Percentiles rank a stretch among this genome's conserved stretches.
Conservation (phyloP, 2,329 filamentous ascomycete species). For the Fusarium odoratissimum region DNA sequence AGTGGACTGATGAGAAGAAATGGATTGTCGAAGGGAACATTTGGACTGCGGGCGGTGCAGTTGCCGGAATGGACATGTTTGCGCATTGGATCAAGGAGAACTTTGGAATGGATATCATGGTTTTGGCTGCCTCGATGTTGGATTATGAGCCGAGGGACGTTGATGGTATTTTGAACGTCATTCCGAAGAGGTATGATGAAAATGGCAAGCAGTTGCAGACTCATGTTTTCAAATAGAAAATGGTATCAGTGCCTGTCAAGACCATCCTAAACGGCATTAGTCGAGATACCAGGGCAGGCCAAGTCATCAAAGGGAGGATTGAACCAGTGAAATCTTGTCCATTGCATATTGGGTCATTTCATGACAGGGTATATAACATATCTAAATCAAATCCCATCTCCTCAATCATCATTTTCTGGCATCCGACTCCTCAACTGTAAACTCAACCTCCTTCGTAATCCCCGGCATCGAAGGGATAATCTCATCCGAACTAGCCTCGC, state of each 20-base stretch:
- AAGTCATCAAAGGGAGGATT: neutral
- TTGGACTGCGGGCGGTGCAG: conserved; percentile 59
- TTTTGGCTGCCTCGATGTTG: conserved; percentile 16
- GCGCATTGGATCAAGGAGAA: conserved; percentile 54
- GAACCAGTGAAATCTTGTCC: accelerated
- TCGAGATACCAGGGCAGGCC: accelerated
- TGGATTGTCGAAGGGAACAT: conserved; percentile 59
- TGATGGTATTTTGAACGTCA: conserved; percentile 46
- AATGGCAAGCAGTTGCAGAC: conserved; percentile 47
- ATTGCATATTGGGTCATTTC: neutral
- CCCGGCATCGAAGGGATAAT: conserved; percentile 21
- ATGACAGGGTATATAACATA: neutral
- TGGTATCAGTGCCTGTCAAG: accelerated
- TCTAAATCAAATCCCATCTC: neutral
- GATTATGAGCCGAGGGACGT: conserved; percentile 53
- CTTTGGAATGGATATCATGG: conserved; percentile 48
- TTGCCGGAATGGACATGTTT: conserved; percentile 59
- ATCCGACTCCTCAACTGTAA: conserved; percentile 26
- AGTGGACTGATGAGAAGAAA: conserved; percentile 57
- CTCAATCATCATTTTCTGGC: neutral
- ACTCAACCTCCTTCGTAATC: conserved; percentile 39
- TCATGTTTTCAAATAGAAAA: conserved; percentile 9
- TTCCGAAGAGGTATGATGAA: conserved; percentile 45
- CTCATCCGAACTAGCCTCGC: conserved; percentile 36
- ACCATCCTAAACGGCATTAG: accelerated